phyloP scores from a whole-genome alignment of 768 basidiomycete species.

The Guyanaporus albipodus region DNA sequence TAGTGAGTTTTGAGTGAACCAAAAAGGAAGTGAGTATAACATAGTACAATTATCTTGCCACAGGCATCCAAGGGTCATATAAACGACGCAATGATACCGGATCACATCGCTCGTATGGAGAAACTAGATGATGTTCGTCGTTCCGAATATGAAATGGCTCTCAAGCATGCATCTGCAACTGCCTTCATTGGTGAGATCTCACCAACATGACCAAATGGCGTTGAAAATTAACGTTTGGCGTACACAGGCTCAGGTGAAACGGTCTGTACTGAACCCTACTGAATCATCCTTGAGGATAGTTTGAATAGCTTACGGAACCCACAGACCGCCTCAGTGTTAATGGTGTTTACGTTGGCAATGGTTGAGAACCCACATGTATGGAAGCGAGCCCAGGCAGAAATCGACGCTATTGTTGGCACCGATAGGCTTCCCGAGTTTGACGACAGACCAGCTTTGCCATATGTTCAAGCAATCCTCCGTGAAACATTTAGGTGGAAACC shows the following conservation, averaged over 20 bases:
- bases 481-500: constrained; percentile 14
- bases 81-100: constrained; percentile 12
- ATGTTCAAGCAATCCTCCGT: constrained; percentile 10
- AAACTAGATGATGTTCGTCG: constrained; percentile 2
- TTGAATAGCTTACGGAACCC: neutral
- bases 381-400: constrained; percentile 11
- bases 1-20: constrained; percentile 7
- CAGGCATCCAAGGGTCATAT: constrained; percentile 7
- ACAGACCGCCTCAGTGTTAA: neutral
- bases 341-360: constrained; percentile 13
- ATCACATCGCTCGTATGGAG: constrained; percentile 10
- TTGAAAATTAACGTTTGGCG: too few species aligned
- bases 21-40: too few species aligned
- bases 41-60: neutral
- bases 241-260: constrained; percentile 12
- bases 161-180: constrained; percentile 14
- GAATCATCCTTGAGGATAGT: neutral
- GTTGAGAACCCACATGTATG: constrained; percentile 9
- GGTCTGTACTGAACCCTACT: constrained; percentile 3
- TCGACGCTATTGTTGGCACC: constrained; percentile 5
- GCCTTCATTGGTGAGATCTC: constrained; percentile 15
- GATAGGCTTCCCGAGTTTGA: constrained; percentile 8
- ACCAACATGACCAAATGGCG: too few species aligned
- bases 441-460: constrained; percentile 6
- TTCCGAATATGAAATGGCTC: constrained; percentile 11